Evolutionary conservation across 2,329 filamentous ascomycete genomes (phyloP), one percentile per base, ranked within the genome.

Genomic region (Pyricularia sp.): DNA sequence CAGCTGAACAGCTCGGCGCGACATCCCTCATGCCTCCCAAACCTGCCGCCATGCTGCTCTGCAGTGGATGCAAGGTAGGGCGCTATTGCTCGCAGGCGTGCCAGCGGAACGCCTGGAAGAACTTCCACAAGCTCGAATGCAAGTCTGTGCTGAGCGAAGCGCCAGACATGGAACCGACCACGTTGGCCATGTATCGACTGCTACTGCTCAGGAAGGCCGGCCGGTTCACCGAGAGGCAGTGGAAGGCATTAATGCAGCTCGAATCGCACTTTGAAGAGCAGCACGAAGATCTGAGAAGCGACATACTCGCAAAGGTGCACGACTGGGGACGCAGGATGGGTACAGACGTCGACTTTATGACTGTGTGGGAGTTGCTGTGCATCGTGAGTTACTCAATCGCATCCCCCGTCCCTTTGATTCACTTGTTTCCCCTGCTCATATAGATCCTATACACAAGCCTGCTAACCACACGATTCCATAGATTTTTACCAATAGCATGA

Each of bases 61-160:
- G 76, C 67, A 65, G 68, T 82, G 72, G 70, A 1, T 78, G 76
- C 72, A 71, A 68, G 26, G 69, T 71, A 14, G 73, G 72, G 3
- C 69, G 71, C 10, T 78, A 76, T 68, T 78, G 76, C 70, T 74
- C 73, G 28, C 74, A 72, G 73, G 33, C 71, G 23, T 78, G 77
- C 68, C 76, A 77, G 64, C 70, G 70, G 58, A 70, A 70, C 14
- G 76, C 76, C 0, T 77, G 76, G 76, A 68, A 65, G n/a, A 67
- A 66, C 2, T 77, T 74, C 64, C 77, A 78, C 70, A 75, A 72
- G 26, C 71, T 74, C 55, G 77, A 78, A 69, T 78, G 77, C 71
- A 28, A 26, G 10, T 68, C 69, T 23, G 28, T 75, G 0, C 69
- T 78, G 36, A 68, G 68, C 26, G 64, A 72, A 6, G 65, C 50